These are phyloP conservation scores for Calocera cornea DNA, from an alignment of 768 basidiomycete species.

Conservation along the genomic window DNA sequence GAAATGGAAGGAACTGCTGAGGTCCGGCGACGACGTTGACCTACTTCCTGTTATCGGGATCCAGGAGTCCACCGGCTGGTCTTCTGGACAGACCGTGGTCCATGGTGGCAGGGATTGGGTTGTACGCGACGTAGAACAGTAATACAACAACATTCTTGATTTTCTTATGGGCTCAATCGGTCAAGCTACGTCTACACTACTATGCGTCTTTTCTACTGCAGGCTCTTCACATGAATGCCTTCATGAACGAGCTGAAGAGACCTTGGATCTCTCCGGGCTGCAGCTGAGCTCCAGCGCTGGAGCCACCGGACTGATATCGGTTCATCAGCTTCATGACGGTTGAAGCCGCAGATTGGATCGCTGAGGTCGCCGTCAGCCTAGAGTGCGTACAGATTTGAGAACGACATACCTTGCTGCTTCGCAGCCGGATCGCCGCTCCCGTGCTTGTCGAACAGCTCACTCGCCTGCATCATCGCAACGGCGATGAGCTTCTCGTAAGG, in stretches of 20 bases:
- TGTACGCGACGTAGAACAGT: neutral
- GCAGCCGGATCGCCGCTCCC: slow-evolving; percentile 1
- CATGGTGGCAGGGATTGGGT: neutral
- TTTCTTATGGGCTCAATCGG: neutral
- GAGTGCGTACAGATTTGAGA: neutral
- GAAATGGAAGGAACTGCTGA: neutral
- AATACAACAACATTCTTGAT: neutral
- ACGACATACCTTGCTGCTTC: neutral
- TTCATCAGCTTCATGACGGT: neutral
- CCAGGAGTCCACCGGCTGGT: neutral
- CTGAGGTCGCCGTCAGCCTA: neutral
- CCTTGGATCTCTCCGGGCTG: slow-evolving; percentile 1
- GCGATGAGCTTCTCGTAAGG: slow-evolving; percentile 3
- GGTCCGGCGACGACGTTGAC: neutral
- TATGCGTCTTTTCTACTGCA: neutral
- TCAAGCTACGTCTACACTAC: neutral
- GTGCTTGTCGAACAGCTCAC: neutral
- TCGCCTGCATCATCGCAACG: neutral
- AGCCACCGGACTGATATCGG: neutral
- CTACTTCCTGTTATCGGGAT: neutral
- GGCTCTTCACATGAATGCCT: neutral
- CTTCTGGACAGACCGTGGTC: neutral
- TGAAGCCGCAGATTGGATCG: neutral
- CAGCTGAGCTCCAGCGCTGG: neutral
- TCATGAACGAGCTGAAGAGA: neutral